Evolutionary conservation across 306 rosid species (phyloP).

Genomic region (Pterocarpus macrocarpus): DNA sequence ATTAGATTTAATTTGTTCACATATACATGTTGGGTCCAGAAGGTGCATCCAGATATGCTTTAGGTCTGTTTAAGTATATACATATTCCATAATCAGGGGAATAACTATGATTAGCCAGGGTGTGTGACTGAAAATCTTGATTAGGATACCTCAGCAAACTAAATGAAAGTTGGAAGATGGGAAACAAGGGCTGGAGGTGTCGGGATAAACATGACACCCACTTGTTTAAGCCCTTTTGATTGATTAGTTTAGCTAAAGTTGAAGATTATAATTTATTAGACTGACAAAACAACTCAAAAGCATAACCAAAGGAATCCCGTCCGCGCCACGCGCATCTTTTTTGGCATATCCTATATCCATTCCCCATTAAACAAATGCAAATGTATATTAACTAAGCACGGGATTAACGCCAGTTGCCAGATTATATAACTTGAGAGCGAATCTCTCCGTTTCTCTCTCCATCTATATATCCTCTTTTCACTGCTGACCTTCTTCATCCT

Average conservation of each 20-base stretch:
- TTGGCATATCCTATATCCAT: conserved; percentile 40
- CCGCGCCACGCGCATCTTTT: conserved; percentile 75
- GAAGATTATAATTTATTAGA: conserved; percentile 22
- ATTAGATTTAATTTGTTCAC: conserved; percentile 41
- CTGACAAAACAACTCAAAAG: conserved; percentile 69
- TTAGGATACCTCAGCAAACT: conserved; percentile 51
- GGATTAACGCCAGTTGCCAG: conserved; percentile 34
- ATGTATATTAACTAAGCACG: neutral
- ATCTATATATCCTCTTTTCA: conserved; percentile 22
- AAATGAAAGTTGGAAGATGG: conserved; percentile 75
- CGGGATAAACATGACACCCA: conserved; percentile 89
- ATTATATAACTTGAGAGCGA: conserved; percentile 47
- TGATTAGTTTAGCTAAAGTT: conserved; percentile 46
- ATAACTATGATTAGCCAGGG: conserved; percentile 56
- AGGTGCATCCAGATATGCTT: conserved; percentile 41
- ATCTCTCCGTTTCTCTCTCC: conserved; percentile 48
- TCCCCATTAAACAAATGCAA: conserved; percentile 36
- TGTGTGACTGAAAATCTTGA: conserved; percentile 51
- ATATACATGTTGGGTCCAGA: conserved; percentile 22
- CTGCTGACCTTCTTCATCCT: conserved; percentile 64
- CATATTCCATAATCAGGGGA: conserved; percentile 46
- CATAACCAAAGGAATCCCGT: conserved; percentile 63
- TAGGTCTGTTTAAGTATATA: neutral
- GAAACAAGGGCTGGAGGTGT: conserved; percentile 77
- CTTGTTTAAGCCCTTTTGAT: conserved; percentile 49